Conservation (phyloP, 257 asterid species). For the Przewalskia tangutica region DNA sequence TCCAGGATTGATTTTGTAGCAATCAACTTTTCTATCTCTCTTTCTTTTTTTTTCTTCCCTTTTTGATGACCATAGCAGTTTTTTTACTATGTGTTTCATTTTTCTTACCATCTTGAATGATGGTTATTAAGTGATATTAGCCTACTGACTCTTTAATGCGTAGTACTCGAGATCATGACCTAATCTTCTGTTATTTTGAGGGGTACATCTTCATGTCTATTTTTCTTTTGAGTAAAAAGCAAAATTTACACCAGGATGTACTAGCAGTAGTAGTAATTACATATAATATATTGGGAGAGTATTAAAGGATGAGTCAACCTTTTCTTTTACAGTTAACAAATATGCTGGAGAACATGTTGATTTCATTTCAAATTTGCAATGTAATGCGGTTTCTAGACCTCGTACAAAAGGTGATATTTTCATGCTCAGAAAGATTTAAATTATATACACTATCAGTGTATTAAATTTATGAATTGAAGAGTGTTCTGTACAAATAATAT, state of each 20-base stretch:
- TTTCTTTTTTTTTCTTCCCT: no score
- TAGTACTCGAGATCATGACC: neutral
- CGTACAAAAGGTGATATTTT: constrained; percentile 34
- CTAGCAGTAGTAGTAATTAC: neutral
- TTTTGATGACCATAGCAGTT: no score
- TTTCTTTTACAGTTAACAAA: constrained; percentile 23
- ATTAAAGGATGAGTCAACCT: neutral
- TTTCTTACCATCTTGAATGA: no score
- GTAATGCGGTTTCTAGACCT: constrained; percentile 37
- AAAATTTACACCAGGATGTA: no score
- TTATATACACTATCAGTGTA: no score
- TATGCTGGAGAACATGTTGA: neutral
- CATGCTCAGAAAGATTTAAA: neutral
- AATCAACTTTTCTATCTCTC: neutral
- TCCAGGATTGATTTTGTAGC: neutral
- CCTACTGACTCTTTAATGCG: no score
- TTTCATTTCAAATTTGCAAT: constrained; percentile 18
- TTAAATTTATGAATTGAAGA: neutral
- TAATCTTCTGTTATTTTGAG: neutral
- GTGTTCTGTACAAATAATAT: neutral
- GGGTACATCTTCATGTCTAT: neutral
- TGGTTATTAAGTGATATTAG: no score
- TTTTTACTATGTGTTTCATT: neutral
- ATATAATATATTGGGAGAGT: no score
- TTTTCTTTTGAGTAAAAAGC: neutral